Conservation (phyloP, 2,329 filamentous ascomycete species). For the Ascochyta koolunga region DNA sequence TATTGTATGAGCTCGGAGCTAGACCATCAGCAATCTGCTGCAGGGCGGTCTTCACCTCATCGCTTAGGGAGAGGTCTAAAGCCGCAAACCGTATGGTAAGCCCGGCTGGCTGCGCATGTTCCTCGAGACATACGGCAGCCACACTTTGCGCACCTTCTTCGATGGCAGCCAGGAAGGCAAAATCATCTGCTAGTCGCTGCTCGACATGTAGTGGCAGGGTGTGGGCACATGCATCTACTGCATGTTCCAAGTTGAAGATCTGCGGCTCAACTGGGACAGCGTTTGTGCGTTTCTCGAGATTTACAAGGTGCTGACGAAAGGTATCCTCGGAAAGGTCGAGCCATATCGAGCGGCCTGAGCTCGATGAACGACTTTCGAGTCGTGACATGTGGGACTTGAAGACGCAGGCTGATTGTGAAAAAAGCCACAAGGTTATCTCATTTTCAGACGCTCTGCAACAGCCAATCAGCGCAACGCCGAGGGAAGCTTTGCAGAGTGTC, state of each 20-base stretch:
- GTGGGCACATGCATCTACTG: neutral
- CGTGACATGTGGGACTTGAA: slow-evolving; percentile 1
- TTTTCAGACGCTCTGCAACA: no score
- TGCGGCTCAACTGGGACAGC: slow-evolving; percentile 12
- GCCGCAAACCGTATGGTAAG: slow-evolving; percentile 11
- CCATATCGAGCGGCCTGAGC: slow-evolving; percentile 5
- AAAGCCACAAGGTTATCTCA: no score
- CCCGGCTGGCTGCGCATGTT: neutral
- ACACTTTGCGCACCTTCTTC: slow-evolving; percentile 16
- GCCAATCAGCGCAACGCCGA: no score
- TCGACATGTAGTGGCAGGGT: slow-evolving; percentile 1
- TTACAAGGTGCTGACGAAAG: slow-evolving; percentile 12
- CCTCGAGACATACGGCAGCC: slow-evolving; percentile 12
- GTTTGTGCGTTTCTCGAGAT: slow-evolving; percentile 11
- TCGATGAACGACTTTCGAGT: slow-evolving; percentile 7
- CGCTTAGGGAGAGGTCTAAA: neutral
- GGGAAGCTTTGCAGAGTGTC: no score
- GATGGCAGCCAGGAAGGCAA: slow-evolving; percentile 9
- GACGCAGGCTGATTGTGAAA: neutral
- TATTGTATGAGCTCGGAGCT: neutral
- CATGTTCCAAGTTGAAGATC: neutral
- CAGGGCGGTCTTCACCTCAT: slow-evolving; percentile 1
- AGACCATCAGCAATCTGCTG: neutral
- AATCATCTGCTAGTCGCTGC: slow-evolving; percentile 12
- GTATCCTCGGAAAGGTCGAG: neutral